A percentile compares a stretch with the other conserved stretches of the same genome.
phyloP scores from a whole-genome alignment of 352 stramenopile species.

The Globisporangium emineosum region DNA sequence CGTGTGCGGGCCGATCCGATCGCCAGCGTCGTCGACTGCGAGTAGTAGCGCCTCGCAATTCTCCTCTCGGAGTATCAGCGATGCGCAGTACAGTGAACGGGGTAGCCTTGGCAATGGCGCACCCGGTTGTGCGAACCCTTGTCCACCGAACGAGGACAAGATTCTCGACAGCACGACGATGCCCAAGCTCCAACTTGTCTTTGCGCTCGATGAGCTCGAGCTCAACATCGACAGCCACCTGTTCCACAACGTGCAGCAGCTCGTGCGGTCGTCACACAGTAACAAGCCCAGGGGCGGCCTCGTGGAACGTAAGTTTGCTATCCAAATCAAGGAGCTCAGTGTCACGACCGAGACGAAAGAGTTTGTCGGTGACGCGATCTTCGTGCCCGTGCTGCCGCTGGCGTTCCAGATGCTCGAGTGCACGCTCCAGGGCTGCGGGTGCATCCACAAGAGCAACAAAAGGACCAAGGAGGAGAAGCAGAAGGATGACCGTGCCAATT shows the following conservation, averaged over 20 bases:
- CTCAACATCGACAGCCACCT: conserved; percentile 38
- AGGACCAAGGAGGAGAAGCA: not conserved
- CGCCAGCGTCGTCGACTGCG: conserved; percentile 19
- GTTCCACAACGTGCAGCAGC: conserved; percentile 32
- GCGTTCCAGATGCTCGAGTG: conserved; percentile 77
- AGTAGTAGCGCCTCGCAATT: not conserved
- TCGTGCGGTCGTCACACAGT: conserved; percentile 15
- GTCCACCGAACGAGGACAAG: not conserved
- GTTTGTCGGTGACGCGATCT: conserved; percentile 57
- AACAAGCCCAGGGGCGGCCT: not conserved
- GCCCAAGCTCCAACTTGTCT: conserved; percentile 31
- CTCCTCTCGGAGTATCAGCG: not conserved
- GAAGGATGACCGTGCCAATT: not conserved
- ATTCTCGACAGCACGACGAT: conserved; percentile 21
- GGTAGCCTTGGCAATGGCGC: not conserved
- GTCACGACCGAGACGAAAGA: conserved; percentile 67
- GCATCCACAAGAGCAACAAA: conserved; percentile 20
- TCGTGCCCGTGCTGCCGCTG: conserved; percentile 57
- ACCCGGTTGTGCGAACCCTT: not conserved
- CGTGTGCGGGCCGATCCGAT: conserved; percentile 27
- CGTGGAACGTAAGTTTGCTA: conserved; percentile 22
- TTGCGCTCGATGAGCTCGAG: conserved; percentile 53
- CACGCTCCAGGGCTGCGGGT: conserved; percentile 53
- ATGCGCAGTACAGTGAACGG: not conserved
- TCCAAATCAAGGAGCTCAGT: conserved; percentile 31